These are phyloP conservation scores for Cynanchum wilfordii DNA, from an alignment of 257 asterid species.

Conservation along the genomic window DNA sequence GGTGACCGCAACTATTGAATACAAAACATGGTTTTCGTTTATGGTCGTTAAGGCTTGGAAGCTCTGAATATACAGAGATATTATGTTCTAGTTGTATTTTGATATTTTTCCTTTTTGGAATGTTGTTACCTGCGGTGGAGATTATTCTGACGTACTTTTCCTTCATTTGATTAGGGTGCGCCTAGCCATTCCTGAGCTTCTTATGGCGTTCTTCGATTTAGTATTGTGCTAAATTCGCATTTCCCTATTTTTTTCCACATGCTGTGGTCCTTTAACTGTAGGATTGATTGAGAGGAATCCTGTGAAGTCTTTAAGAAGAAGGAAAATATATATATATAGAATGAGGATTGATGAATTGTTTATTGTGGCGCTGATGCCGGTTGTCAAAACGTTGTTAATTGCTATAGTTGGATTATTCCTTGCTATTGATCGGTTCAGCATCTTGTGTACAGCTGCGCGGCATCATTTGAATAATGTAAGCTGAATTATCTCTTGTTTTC, in stretches of 20 bases:
- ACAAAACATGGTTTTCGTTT: neutral
- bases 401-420: conserved; percentile 31
- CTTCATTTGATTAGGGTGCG: neutral
- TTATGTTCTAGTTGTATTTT: no score
- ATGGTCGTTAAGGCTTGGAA: neutral
- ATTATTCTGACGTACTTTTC: neutral
- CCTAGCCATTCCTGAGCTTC: neutral
- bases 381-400: conserved; percentile 29
- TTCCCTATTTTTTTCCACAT: neutral
- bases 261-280: neutral
- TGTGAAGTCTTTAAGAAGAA: neutral
- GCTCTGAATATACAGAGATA: neutral
- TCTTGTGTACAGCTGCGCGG: conserved; percentile 28
- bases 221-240: neutral
- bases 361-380: conserved; percentile 37
- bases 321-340: neutral
- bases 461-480: conserved; percentile 43
- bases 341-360: conserved; percentile 33
- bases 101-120: neutral
- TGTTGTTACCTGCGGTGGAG: neutral
- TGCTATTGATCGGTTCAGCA: conserved; percentile 28
- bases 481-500: neutral
- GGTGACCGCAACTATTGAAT: neutral
- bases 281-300: neutral
- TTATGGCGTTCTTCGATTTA: neutral